Percentiles rank a stretch among this genome's conserved stretches.
These are phyloP conservation scores for Aurantiochytrium sp. DNA, from an alignment of 108 stramenopile genomes.

Conservation along the genomic window DNA sequence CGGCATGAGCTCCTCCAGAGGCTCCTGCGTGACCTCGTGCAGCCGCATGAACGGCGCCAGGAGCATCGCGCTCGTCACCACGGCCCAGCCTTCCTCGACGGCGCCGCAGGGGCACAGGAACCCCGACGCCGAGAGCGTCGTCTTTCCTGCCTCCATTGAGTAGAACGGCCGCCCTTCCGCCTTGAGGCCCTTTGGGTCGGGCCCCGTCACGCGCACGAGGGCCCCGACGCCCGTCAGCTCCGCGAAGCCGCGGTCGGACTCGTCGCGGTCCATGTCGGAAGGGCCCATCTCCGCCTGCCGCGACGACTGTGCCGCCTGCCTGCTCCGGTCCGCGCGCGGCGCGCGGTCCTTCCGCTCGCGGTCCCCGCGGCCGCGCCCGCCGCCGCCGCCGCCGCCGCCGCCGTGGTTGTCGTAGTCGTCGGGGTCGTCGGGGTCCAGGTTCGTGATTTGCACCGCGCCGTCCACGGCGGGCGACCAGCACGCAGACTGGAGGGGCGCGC, in stretches of 20 bases:
- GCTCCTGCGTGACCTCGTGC: neutral
- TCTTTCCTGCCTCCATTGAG: slow-evolving; percentile 6
- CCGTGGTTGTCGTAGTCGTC: no score
- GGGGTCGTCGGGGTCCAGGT: no score
- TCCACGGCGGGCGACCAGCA: no score
- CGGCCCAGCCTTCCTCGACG: neutral
- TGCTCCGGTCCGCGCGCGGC: no score
- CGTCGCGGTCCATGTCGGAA: neutral
- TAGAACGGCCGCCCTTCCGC: neutral
- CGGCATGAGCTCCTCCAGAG: neutral
- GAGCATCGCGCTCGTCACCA: neutral
- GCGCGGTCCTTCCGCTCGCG: no score
- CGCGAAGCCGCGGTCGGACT: neutral
- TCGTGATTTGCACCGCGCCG: no score
- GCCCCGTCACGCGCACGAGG: slow-evolving; percentile 5
- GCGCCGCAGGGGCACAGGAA: neutral
- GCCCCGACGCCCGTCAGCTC: neutral
- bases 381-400: no score
- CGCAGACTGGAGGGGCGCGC: no score
- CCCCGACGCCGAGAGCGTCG: slow-evolving; percentile 9
- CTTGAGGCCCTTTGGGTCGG: neutral
- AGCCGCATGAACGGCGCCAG: neutral
- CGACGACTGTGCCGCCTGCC: no score
- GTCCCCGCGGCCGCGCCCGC: no score
- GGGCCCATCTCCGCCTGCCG: no score